Base-by-base conservation (phyloP, 163 green algal species). In the Chlorella variabilis region DNA sequence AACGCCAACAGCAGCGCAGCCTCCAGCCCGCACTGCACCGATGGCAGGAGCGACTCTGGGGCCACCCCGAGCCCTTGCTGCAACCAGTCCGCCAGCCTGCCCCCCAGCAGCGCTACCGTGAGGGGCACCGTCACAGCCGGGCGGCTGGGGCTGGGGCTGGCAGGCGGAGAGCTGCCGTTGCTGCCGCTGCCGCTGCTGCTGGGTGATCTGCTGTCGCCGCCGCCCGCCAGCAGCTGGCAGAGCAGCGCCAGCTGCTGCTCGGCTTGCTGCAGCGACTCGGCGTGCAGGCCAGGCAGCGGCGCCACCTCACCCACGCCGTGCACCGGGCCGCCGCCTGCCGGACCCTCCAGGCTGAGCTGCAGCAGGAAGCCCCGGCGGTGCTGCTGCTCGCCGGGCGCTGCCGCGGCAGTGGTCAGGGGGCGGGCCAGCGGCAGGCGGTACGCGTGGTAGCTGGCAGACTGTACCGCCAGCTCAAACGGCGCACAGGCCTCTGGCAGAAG, bases 201-300 rank as follows among this genome's bases (percentile, higher is more conserved):
- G 48, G 11, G 11, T 4, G 23, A 6, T 31, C 23, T 25, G 3
- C 15, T 3, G 59, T 13, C 1, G 70, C 1, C 33, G 45, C 54
- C 29, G 0, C 84, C 86, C 1, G 58, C 67, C 27, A 95, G 83
- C 59, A 88, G 59, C 18, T 82, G n/a, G 31, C 80, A 82, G 36
- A 97, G 66, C 67, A 90, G 45, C 0, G 77, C 65, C 49, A 97
- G 71, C 87, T 98, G 94, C 79, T 84, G 71, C 75, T 90, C 85
- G 9, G 90, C 91, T 7, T 94, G 77, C 29, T 89, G 45, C 61
- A 95, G 39, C 1, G 58, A 85, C 88, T 99, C 96, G 5, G 6
- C 39, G 84, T 99, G 95, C 68, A 99, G 88, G 0, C 95, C 95
- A 27, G 91, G 91, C 67, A 99, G 88, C 4, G 96, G 96, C 0